Percentiles rank a stretch among this genome's conserved stretches.
Conservation (phyloP, 306 rosid genomes). For the Crotalaria pallida region DNA sequence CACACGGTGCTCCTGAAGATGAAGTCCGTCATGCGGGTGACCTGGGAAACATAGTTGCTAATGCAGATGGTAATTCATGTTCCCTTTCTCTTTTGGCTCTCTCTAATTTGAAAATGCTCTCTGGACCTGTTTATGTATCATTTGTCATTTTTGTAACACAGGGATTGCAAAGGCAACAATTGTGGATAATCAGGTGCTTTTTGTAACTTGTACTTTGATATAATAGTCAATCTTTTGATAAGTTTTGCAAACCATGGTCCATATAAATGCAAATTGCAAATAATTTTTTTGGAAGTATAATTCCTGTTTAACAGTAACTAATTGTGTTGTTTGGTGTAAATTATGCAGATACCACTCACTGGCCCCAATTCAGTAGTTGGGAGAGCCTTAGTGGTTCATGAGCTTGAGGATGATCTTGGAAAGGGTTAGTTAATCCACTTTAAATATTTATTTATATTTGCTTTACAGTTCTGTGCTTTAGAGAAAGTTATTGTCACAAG, state of each 20-base stretch:
- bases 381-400: conserved; percentile 87
- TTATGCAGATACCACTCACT: conserved; percentile 57
- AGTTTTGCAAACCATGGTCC: not conserved
- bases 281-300: not conserved
- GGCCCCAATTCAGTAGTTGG: conserved; percentile 80
- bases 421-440: conserved; percentile 58
- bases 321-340: not conserved
- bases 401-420: conserved; percentile 82
- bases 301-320: conserved; percentile 3
- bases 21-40: conserved; percentile 98
- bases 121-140: not conserved
- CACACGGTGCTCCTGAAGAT: conserved; percentile 95
- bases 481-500: conserved; percentile 12
- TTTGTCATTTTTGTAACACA: conserved; percentile 23
- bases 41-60: conserved; percentile 97
- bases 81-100: not conserved
- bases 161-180: conserved; percentile 76
- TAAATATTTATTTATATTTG: not conserved
- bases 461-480: not conserved
- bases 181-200: conserved; percentile 63
- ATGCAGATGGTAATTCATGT: conserved; percentile 50
- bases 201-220: not conserved
- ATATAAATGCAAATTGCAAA: not conserved
- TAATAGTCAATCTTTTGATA: not conserved
- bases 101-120: not conserved